Evolutionary conservation across 2,329 filamentous ascomycete genomes (phyloP), one percentile per base, ranked within the genome.

Genomic region (Ophiocordyceps camponoti-leonardi): DNA sequence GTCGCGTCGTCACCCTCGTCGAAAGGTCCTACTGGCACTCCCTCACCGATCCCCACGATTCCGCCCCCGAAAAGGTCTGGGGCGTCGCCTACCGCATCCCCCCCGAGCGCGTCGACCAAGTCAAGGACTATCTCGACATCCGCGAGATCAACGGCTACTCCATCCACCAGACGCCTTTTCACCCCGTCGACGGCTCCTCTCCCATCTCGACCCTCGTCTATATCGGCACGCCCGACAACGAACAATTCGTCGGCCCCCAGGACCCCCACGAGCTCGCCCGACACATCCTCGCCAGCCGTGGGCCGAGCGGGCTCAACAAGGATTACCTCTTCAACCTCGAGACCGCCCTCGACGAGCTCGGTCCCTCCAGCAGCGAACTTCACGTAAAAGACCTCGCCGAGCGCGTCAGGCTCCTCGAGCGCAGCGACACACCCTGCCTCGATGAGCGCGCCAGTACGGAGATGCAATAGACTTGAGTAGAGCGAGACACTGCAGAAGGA

Each of bases 111-210:
- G 86, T 93, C 20, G 72, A 78, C 49, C 81, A 90, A 65, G 90
- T 95, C 4, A 81, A 85, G 53, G 74, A 80, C 48, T 95, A 95
- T 61, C 83, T 98, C 43, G 88, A 96, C 62, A 90, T 95, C 52
- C 81, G 92, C 42, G 92, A 98, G 64, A 94, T 96, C 58, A 94
- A 96, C 65, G 92, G 92, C 23, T 98, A 98, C 65, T 85, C 81
- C 45, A 93, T 94, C 52, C 88, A 95, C 63, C 86, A 87, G 62
- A 86, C 87, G 26, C 78, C 83, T 0, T 95, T 96, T 61, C 71
- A 88, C 54, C 55, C 63, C n/a, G 58, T 62, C 40, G 61, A 67
- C 50, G 57, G 57, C 23, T 56, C 59, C 14, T 46, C 57, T 4
- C 53, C 63, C 19, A 72, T 77, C 54, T 62, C 59, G 45, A 71